Conservation (phyloP, 140 eudicot genomes). For the Senecio squalidus region DNA sequence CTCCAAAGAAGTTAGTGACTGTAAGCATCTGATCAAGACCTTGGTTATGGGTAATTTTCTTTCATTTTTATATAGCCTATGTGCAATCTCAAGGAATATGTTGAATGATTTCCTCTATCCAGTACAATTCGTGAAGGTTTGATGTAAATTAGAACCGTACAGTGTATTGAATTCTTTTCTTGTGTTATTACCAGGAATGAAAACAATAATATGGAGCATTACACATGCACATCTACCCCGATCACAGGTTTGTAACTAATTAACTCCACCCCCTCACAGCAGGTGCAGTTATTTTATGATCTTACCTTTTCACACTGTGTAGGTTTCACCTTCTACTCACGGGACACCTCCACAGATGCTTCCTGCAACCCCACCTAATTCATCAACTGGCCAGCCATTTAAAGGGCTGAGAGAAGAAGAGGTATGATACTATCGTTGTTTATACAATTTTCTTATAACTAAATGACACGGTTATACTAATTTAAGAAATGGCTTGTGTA, state of each 20-base stretch:
- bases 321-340: constrained; percentile 80
- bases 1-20: constrained; percentile 91
- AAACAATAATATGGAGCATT: constrained; percentile 98
- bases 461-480: constrained; percentile 14
- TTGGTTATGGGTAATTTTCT: constrained; percentile 83
- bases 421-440: constrained; percentile 52
- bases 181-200: constrained; percentile 84
- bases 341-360: constrained; percentile 81
- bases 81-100: neutral
- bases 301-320: constrained; percentile 8
- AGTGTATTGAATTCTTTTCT: neutral
- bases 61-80: constrained; percentile 1
- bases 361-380: constrained; percentile 53
- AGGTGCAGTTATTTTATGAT: neutral
- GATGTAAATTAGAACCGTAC: neutral
- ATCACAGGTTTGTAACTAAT: constrained; percentile 59
- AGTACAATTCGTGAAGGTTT: too few relatives aligned
- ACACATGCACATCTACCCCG: constrained; percentile 97
- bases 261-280: constrained; percentile 1
- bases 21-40: constrained; percentile 91
- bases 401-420: constrained; percentile 98
- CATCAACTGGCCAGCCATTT: constrained; percentile 61
- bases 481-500: constrained; percentile 20
- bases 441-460: neutral
- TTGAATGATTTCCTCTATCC: neutral